A percentile compares a stretch with the other conserved stretches of the same genome.
Conservation (phyloP, 805 yeast genomes). For the Wickerhamiella allomyrinae region DNA sequence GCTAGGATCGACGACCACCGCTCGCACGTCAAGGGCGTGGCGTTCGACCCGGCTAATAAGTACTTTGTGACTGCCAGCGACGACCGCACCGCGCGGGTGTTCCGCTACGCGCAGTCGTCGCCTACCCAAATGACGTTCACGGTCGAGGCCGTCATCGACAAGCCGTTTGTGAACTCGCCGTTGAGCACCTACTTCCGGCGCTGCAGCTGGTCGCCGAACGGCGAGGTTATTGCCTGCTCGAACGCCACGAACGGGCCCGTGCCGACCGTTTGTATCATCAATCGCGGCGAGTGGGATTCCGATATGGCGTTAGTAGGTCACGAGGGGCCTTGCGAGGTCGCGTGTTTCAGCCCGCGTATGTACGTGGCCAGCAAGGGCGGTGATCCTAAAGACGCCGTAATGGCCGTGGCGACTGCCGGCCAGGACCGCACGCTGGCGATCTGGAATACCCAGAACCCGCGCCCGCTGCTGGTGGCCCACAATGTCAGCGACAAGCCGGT, state of each 20-base stretch:
- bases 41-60: constrained; percentile 95
- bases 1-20: constrained; percentile 86
- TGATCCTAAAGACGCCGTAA: constrained; percentile 18
- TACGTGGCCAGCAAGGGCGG: constrained; percentile 15
- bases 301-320: constrained; percentile 55
- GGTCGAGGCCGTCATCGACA: constrained; percentile 66
- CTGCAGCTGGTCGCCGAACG: constrained; percentile 63
- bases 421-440: constrained; percentile 80
- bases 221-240: constrained; percentile 56
- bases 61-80: constrained; percentile 95
- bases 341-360: constrained; percentile 36
- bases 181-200: constrained; percentile 74
- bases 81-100: constrained; percentile 79
- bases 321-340: constrained; percentile 54
- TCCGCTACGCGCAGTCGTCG: constrained; percentile 66
- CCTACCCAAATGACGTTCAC: constrained; percentile 62
- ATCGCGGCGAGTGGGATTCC: constrained; percentile 51
- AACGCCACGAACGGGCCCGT: constrained; percentile 58
- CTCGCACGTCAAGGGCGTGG: constrained; percentile 90
- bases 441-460: constrained; percentile 67
- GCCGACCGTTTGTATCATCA: constrained; percentile 43
- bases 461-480: constrained; percentile 68
- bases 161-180: constrained; percentile 82
- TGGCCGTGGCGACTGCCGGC: constrained; percentile 89
- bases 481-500: constrained; percentile 66